Evolutionary conservation across 352 stramenopile species (phyloP), one percentile per base, ranked within the genome.

Genomic region (Peronospora farinosa): DNA sequence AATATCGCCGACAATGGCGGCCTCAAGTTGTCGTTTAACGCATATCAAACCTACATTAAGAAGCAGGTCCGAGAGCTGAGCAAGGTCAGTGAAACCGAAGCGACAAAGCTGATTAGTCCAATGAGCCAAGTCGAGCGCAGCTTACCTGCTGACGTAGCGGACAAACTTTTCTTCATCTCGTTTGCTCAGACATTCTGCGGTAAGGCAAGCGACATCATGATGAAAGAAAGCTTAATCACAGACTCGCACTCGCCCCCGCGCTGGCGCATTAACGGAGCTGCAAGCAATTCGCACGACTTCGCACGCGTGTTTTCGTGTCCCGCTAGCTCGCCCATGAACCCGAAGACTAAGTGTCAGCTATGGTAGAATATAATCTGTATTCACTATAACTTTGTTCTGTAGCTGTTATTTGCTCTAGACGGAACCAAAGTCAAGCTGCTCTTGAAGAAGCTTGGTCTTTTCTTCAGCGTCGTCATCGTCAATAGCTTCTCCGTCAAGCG

Each of bases 1-100:
- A 92, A 91, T 55, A 90, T 92, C 28, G 84, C 84, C 0, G 84
- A 95, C 65, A 84, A 89, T 30, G 84, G 84, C 12, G 84, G 84
- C 25, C 57, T 95, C 19, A 84, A 81, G 49, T 52, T 95, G 7
- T 66, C 81, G 8, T 90, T 78, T 54, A 35, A 67, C 5, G 84
- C 84, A n/a, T 84, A 86, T 39, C 60, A 75, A 35, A 58, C 54
- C 10, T 72, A 60, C 25, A 51, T 79, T 31, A 55, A 46, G 23
- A 36, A 46, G 17, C 65, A 54, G 41, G 47, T 30, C 8, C 35
- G 54, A 21, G 15, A 16, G 11, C 17, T 65, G 19, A 51, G 46
- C 17, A 53, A 61, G 12, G 45, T 48, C 33, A 67, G 61, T 27
- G 60, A 70, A 42, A 40, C 27, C 2, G 48, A 70, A 10, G 49